Conservation (phyloP, 2,329 filamentous ascomycete genomes). For the Verticillium klebahnii region DNA sequence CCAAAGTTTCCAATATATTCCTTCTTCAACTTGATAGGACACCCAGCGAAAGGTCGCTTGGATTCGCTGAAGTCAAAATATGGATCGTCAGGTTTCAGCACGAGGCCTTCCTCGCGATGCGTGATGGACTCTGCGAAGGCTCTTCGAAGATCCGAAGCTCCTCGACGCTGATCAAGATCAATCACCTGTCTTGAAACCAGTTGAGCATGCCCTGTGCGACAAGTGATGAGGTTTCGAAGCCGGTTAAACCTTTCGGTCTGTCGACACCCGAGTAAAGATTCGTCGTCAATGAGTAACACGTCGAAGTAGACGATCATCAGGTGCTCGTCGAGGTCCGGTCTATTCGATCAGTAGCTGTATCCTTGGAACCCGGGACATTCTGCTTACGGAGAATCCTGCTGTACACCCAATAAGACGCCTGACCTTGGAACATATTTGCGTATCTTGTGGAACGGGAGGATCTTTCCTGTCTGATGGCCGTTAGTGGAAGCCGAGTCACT, state of each 20-base stretch:
- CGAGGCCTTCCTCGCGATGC: slow-evolving; percentile 68
- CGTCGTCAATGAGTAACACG: slow-evolving; percentile 47
- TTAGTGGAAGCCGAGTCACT: slow-evolving; percentile 11
- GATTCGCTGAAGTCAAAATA: slow-evolving; percentile 59
- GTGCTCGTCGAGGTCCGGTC: slow-evolving; percentile 45
- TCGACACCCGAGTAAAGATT: slow-evolving; percentile 43
- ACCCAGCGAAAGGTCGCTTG: slow-evolving; percentile 33
- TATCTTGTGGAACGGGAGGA: slow-evolving; percentile 77
- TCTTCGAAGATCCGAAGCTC: slow-evolving; percentile 50
- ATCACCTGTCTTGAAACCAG: slow-evolving; percentile 64
- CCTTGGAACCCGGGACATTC: background rate
- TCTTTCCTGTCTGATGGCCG: slow-evolving; percentile 42
- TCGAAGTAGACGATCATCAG: slow-evolving; percentile 62
- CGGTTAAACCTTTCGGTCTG: slow-evolving; percentile 57
- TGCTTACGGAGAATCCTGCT: slow-evolving; percentile 62
- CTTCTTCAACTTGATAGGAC: slow-evolving; percentile 81
- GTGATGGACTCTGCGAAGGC: slow-evolving; percentile 65
- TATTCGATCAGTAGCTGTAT: slow-evolving; percentile 21
- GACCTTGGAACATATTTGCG: slow-evolving; percentile 74
- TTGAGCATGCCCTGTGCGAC: slow-evolving; percentile 57
- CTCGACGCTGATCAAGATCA: slow-evolving; percentile 54
- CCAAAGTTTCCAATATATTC: slow-evolving; percentile 75
- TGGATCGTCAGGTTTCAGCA: slow-evolving; percentile 74
- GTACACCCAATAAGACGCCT: slow-evolving; percentile 63
- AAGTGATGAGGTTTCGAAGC: slow-evolving; percentile 49